Evolutionary conservation across 2,329 filamentous ascomycete species (phyloP), one percentile per base, ranked within the genome.

Genomic region (Paracoccidioides lutzii): DNA sequence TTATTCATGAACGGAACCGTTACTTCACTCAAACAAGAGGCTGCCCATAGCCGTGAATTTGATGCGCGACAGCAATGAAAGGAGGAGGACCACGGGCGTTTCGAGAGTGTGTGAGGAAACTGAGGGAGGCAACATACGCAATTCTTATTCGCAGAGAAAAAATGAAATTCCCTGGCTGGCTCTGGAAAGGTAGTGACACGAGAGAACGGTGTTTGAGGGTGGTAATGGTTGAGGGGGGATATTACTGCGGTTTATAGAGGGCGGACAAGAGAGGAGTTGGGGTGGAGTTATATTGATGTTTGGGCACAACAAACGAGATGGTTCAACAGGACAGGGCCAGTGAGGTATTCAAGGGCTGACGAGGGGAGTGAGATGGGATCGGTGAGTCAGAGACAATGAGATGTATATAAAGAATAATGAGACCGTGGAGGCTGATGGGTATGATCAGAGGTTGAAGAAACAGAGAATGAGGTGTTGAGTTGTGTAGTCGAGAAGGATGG

Each of bases 51-150:
- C 50, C 37, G 40, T 28, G 5, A 33, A 33, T 10, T 2, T 30
- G 50, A 52, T 41, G 50, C 37, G 22, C 37, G 50, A 52, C 50
- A 52, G 33, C 37, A 41, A 41, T 43, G 50, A 52, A 52, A 52
- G n/a, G 22, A 30, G 37, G 15, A 14, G 12, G 46, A 32, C 15
- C 32, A 33, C 10, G 44, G 44, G 44, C 12, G 44, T 46, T 30
- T 22, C 22, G 22, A 30, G 33, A 49, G 33, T 30, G 40, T 5
- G 46, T 35, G n/a, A 35, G 46, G 46, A 22, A 49, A 49, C 33
- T 8, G 33, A 37, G 32, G n/a, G 5, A 22, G 9, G 46, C 8
- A 37, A 49, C 46, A 49, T 49, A 42, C 40, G 15, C 22, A 9
- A 30, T 32, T 32, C 3, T 28, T 7, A 15, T 43, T 7, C 41